These are phyloP conservation scores for Hevea brasiliensis DNA, from an alignment of 345 rosid genomes.

Conservation along the genomic window DNA sequence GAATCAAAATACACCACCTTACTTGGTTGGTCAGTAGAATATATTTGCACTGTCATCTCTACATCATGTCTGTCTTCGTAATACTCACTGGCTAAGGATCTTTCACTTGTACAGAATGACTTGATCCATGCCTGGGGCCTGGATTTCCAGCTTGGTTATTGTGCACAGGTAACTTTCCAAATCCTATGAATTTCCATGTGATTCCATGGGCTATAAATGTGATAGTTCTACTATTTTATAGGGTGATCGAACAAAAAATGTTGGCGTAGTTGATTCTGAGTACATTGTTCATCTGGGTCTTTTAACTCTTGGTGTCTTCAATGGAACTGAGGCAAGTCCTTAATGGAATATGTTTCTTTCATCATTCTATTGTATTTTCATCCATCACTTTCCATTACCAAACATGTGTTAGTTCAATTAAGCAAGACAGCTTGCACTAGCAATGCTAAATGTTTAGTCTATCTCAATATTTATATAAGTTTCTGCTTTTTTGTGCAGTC, in stretches of 20 bases:
- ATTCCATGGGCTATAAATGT: conserved; percentile 1
- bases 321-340: conserved; percentile 41
- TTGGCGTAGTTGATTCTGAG: conserved; percentile 92
- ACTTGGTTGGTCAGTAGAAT: neutral
- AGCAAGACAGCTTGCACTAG: neutral
- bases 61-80: neutral
- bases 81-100: neutral
- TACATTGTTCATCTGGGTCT: conserved; percentile 80
- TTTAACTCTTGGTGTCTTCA: conserved; percentile 69
- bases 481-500: conserved; percentile 24
- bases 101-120: conserved; percentile 58
- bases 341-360: too few species aligned
- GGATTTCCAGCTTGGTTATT: conserved; percentile 82
- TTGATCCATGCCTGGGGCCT: conserved; percentile 96
- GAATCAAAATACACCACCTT: neutral
- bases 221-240: conserved; percentile 24
- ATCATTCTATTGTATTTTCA: too few species aligned
- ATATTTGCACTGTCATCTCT: neutral
- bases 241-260: conserved; percentile 88
- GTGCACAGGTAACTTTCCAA: conserved; percentile 65
- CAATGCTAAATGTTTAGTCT: neutral
- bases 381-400: neutral
- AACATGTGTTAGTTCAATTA: neutral
- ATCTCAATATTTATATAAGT: too few species aligned
- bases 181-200: neutral